Conservation (phyloP, 2,329 filamentous ascomycete species). For the Sporothrix brunneoviolacea region DNA sequence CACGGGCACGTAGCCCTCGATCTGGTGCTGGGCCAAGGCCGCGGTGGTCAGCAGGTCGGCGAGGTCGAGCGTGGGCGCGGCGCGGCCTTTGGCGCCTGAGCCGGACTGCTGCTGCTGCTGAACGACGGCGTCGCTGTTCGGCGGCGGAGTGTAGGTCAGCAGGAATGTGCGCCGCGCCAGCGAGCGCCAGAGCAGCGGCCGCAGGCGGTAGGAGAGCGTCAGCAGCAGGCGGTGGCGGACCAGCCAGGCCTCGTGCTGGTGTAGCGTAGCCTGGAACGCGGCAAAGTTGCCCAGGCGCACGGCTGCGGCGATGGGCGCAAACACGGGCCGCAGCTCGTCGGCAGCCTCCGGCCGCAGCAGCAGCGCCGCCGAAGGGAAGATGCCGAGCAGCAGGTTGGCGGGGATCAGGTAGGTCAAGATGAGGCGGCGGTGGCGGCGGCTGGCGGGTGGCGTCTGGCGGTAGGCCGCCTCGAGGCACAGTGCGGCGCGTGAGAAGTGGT, state of each 20-base stretch:
- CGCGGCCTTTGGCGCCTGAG: slow-evolving; percentile 47
- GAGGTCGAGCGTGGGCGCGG: slow-evolving; percentile 69
- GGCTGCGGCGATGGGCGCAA: slow-evolving; percentile 65
- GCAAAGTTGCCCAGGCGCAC: slow-evolving; percentile 65
- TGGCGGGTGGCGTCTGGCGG: slow-evolving; percentile 53
- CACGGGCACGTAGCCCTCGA: slow-evolving; percentile 50
- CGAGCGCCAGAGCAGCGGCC: slow-evolving; percentile 77
- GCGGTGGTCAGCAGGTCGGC: slow-evolving; percentile 59
- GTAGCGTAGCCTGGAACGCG: slow-evolving; percentile 63
- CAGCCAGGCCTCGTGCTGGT: slow-evolving; percentile 63
- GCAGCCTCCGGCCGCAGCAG: slow-evolving; percentile 65
- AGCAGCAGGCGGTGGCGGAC: slow-evolving; percentile 69
- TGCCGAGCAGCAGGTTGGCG: slow-evolving; percentile 75
- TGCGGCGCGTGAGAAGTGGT: slow-evolving; percentile 71
- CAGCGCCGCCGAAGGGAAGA: slow-evolving; percentile 64
- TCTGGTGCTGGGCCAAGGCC: slow-evolving; percentile 55
- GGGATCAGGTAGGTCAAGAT: slow-evolving; percentile 82
- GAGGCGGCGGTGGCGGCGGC: slow-evolving; percentile 65
- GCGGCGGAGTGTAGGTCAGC: slow-evolving; percentile 66
- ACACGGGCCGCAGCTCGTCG: slow-evolving; percentile 55
- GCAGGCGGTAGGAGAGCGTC: slow-evolving; percentile 67
- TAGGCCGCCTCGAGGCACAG: slow-evolving; percentile 74
- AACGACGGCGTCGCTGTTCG: neutral
- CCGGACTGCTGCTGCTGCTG: slow-evolving; percentile 16
- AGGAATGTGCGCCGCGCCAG: slow-evolving; percentile 73